Percentiles rank a stretch among this genome's conserved stretches.
phyloP scores from a whole-genome alignment of 805 yeast species.

The Sugiyamaella boreocaroliniensis region DNA sequence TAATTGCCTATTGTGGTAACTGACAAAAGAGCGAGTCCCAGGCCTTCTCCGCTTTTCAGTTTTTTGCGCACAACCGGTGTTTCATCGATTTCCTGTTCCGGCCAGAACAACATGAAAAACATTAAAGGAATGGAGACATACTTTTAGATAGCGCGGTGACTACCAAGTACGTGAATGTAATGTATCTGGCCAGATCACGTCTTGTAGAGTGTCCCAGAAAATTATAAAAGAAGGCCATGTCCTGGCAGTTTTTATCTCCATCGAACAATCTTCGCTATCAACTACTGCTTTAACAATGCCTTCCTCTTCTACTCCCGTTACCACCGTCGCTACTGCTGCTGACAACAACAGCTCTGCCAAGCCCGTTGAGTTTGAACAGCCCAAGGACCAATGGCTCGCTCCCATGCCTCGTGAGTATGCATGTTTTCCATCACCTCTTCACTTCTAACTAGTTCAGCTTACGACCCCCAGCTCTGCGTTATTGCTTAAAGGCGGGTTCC shows the following conservation, averaged over 20 bases:
- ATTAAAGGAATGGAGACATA: no score
- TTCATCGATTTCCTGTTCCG: neutral
- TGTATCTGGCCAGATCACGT: no score
- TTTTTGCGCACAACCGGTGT: neutral
- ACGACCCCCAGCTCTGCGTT: neutral
- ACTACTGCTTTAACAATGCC: neutral
- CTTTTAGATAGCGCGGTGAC: no score
- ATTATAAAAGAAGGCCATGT: no score
- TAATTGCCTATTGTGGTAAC: no score
- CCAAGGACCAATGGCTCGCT: slow-evolving; percentile 3
- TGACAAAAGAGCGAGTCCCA: no score
- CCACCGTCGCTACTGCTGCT: neutral
- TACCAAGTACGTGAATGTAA: no score
- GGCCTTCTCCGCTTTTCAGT: neutral
- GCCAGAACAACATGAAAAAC: neutral
- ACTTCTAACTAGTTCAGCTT: neutral
- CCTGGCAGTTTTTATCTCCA: no score
- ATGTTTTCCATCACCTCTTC: neutral
- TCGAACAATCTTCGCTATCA: neutral
- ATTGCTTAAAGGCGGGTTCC: neutral
- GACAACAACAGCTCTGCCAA: slow-evolving; percentile 2
- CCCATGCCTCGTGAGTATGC: slow-evolving; percentile 4
- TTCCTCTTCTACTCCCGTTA: neutral
- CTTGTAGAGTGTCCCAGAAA: no score
- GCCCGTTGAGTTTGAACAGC: slow-evolving; percentile 7